A percentile compares a stretch with the other conserved stretches of the same genome.
These are phyloP conservation scores for Daedaleopsis sinensis DNA, from an alignment of 768 basidiomycete species.

Conservation along the genomic window DNA sequence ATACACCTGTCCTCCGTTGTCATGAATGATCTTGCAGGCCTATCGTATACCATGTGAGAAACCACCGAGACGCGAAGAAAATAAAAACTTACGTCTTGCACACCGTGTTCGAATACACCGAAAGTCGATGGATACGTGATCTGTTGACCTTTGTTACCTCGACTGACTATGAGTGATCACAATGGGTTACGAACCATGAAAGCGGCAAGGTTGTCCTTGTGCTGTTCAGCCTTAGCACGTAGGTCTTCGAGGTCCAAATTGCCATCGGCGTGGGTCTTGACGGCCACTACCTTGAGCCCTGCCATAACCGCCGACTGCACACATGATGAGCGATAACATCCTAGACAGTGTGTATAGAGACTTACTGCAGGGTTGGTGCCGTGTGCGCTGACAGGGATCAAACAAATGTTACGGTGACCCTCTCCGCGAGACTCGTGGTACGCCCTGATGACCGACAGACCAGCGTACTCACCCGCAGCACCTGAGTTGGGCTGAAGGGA, in stretches of 20 bases:
- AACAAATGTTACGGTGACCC: constrained; percentile 83
- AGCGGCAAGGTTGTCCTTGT: constrained; percentile 90
- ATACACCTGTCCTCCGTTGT: constrained; percentile 96
- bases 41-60: constrained; percentile 33
- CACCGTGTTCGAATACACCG: constrained; percentile 95
- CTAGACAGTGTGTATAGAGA: constrained; percentile 3
- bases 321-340: neutral
- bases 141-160: constrained; percentile 38
- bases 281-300: constrained; percentile 93
- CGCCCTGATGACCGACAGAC: constrained; percentile 91
- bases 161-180: neutral
- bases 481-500: constrained; percentile 99
- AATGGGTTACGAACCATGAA: constrained; percentile 72
- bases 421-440: constrained; percentile 92
- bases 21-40: constrained; percentile 93
- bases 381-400: constrained; percentile 95
- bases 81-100: constrained; percentile 57
- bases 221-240: constrained; percentile 81
- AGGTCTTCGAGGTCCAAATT: constrained; percentile 90
- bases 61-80: neutral
- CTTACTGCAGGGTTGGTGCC: constrained; percentile 97
- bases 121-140: constrained; percentile 98
- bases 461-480: constrained; percentile 96
- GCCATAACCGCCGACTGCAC: constrained; percentile 93
- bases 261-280: constrained; percentile 87